Percentiles rank a stretch among this genome's conserved stretches.
Evolutionary conservation across 257 asterid species (phyloP).

Genomic region (Cynanchum wilfordii): DNA sequence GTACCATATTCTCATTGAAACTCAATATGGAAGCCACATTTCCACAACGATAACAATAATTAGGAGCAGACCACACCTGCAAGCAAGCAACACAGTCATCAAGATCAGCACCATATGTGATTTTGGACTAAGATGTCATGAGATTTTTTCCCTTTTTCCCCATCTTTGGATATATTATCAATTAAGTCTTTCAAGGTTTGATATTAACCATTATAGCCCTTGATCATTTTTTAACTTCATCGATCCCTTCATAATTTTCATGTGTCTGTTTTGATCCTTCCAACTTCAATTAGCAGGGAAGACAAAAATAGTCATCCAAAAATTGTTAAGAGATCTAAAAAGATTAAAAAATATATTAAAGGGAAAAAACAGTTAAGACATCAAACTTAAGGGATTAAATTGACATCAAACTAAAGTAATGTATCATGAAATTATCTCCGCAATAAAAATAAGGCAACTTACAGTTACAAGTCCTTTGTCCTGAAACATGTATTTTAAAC

Average conservation of each 20-base stretch:
- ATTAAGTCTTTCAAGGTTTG: too few relatives aligned
- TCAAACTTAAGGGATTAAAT: too few relatives aligned
- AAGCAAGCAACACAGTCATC: slow-evolving; percentile 11
- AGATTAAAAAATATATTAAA: too few relatives aligned
- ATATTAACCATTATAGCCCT: too few relatives aligned
- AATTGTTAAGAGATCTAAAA: too few relatives aligned
- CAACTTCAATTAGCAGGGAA: too few relatives aligned
- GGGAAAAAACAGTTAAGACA: too few relatives aligned
- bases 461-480: slow-evolving; percentile 98
- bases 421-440: neutral
- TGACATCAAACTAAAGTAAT: neutral
- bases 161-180: too few relatives aligned
- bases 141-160: neutral
- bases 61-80: slow-evolving; percentile 99
- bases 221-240: too few relatives aligned
- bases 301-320: too few relatives aligned
- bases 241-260: too few relatives aligned
- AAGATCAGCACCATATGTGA: slow-evolving; percentile 4
- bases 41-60: slow-evolving; percentile 97
- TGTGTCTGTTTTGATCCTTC: too few relatives aligned
- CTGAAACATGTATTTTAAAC: slow-evolving; percentile 94
- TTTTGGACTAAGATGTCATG: neutral
- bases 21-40: slow-evolving; percentile 95
- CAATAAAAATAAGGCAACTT: slow-evolving; percentile 35
- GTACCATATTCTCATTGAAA: slow-evolving; percentile 97